Percentiles rank a stretch among this genome's conserved stretches.
Conservation (phyloP, 805 yeast genomes). For the Teunomyces atbi region DNA sequence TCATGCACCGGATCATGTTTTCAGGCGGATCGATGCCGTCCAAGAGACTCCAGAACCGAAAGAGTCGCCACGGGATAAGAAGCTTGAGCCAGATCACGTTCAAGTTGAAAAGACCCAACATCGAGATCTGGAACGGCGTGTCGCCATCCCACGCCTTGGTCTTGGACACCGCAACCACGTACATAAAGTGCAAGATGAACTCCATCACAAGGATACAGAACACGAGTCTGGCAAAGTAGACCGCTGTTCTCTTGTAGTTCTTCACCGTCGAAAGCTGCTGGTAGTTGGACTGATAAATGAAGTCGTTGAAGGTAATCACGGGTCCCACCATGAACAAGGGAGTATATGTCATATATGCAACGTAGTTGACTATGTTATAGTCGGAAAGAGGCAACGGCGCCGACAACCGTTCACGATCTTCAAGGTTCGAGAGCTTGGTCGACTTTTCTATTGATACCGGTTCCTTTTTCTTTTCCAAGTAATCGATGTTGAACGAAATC, state of each 20-base stretch:
- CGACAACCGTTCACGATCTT: constrained; percentile 64
- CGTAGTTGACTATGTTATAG: constrained; percentile 62
- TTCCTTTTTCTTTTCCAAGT: constrained; percentile 39
- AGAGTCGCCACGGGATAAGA: constrained; percentile 93
- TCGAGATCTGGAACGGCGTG: constrained; percentile 88
- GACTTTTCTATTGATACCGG: not conserved
- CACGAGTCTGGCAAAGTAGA: constrained; percentile 66
- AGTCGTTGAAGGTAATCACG: constrained; percentile 88
- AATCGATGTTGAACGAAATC: constrained; percentile 82
- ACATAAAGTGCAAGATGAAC: constrained; percentile 77
- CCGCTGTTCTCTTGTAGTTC: constrained; percentile 46
- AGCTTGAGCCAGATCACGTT: constrained; percentile 92
- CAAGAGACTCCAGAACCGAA: constrained; percentile 87
- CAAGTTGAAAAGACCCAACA: constrained; percentile 89
- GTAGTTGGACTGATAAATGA: constrained; percentile 64
- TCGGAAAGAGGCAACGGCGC: constrained; percentile 61
- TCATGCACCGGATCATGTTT: constrained; percentile 95
- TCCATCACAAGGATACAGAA: constrained; percentile 88
- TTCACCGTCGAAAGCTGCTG: constrained; percentile 56
- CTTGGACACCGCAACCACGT: constrained; percentile 91
- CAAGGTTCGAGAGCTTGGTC: constrained; percentile 19
- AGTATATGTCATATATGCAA: constrained; percentile 77
- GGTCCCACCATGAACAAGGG: constrained; percentile 97
- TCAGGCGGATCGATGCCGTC: constrained; percentile 97
- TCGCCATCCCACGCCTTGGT: constrained; percentile 87